A percentile compares a stretch with the other conserved stretches of the same genome.
Evolutionary conservation across 805 yeast species (phyloP).

Genomic region (Saccharomyces kudriavzevii): DNA sequence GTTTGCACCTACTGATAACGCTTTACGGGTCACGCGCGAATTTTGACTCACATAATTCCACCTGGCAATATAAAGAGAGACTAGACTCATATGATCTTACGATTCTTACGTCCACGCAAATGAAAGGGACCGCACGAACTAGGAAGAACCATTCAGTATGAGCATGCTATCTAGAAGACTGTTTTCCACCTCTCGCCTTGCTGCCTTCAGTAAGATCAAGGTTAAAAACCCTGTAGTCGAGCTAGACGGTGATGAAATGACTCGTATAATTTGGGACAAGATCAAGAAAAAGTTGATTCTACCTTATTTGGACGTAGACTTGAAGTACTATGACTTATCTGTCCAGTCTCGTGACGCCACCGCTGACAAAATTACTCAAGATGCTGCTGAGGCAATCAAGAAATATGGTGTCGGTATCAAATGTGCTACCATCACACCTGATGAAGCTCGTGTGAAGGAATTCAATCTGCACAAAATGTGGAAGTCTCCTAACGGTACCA

Average conservation of each 20-base stretch:
- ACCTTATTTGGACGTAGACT: constrained; percentile 65
- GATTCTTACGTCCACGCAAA: neutral
- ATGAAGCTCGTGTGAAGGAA: constrained; percentile 71
- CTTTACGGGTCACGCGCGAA: neutral
- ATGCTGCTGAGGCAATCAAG: constrained; percentile 69
- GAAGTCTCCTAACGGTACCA: constrained; percentile 80
- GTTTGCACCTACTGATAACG: neutral
- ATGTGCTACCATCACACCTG: constrained; percentile 83
- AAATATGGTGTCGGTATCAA: constrained; percentile 74
- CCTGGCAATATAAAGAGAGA: neutral
- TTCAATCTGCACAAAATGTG: constrained; percentile 71
- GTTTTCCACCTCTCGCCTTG: constrained; percentile 20
- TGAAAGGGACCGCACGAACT: neutral
- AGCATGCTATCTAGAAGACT: constrained; percentile 19
- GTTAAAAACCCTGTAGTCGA: constrained; percentile 72
- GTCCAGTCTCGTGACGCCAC: constrained; percentile 62
- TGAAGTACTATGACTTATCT: constrained; percentile 70
- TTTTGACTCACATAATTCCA: neutral
- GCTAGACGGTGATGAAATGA: constrained; percentile 81
- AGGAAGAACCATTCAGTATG: neutral
- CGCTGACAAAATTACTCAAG: constrained; percentile 64
- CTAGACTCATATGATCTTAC: neutral
- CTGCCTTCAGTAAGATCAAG: constrained; percentile 41
- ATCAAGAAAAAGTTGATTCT: constrained; percentile 59
- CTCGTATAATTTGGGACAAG: constrained; percentile 72